Evolutionary conservation across 2,329 filamentous ascomycete species (phyloP).

Genomic region (Keithomyces neogunnii): DNA sequence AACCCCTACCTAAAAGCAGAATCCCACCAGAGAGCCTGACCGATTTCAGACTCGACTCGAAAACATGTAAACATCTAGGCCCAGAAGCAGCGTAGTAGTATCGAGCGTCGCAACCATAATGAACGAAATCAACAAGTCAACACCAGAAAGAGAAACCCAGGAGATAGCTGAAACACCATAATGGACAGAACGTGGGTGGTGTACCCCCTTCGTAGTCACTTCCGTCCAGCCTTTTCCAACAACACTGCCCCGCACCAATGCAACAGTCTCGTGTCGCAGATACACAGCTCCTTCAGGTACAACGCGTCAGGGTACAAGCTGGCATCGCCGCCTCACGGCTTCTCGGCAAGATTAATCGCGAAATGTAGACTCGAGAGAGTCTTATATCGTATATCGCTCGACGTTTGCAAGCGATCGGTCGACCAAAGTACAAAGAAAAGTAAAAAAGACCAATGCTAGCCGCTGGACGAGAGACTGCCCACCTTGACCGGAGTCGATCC

Average conservation of each 20-base stretch:
- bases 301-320: background rate
- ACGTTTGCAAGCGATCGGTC: background rate
- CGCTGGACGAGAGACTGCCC: conserved; percentile 1
- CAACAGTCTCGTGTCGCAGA: background rate
- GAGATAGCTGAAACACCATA: background rate
- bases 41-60: background rate
- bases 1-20: background rate
- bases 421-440: background rate
- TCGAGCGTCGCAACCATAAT: background rate
- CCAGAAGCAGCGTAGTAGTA: background rate
- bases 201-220: background rate
- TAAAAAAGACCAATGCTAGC: background rate
- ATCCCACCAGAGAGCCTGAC: background rate
- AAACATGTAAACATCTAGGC: conserved; percentile 5
- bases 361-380: background rate
- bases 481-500: background rate
- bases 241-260: background rate
- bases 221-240: background rate
- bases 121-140: background rate
- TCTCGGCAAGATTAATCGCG: background rate
- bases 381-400: background rate
- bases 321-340: background rate
- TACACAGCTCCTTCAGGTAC: background rate
- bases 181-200: background rate
- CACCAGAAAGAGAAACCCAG: background rate